Evolutionary conservation across 1,284 basidiomycete genomes (phyloP).

Genomic region (Golubevia sp.): DNA sequence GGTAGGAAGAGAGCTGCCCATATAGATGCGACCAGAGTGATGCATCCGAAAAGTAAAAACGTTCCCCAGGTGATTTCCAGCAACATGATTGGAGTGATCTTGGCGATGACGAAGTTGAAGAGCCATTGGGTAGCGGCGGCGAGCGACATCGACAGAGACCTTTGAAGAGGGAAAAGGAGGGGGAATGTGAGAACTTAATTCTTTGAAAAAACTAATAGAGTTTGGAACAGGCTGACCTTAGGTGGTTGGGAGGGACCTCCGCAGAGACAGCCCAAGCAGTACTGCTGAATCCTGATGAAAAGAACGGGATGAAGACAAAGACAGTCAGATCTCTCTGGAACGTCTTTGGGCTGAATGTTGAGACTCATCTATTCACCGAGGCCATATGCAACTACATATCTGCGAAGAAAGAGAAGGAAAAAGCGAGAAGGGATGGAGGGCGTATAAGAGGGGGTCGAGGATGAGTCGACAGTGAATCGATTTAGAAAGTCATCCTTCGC

Average conservation of each 20-base stretch:
- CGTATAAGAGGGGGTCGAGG: background rate
- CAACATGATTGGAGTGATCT: conserved; percentile 47
- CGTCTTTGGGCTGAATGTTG: too few species aligned
- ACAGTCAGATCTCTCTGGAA: too few species aligned
- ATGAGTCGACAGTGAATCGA: conserved; percentile 1
- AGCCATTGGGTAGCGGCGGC: conserved; percentile 37
- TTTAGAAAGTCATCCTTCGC: conserved; percentile 12
- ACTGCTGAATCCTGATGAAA: conserved; percentile 30
- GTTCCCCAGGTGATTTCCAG: conserved; percentile 48
- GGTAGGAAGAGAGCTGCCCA: conserved; percentile 51
- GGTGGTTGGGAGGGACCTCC: conserved; percentile 55
- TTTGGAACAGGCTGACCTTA: too few species aligned
- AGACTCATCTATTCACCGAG: too few species aligned
- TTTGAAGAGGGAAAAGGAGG: too few species aligned
- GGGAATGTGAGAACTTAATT: too few species aligned
- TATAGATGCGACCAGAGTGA: conserved; percentile 36
- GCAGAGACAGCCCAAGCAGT: conserved; percentile 38
- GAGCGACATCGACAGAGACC: conserved; percentile 44
- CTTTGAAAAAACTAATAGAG: too few species aligned
- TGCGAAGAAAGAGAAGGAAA: too few species aligned
- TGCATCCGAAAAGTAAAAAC: conserved; percentile 41
- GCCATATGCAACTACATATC: too few species aligned
- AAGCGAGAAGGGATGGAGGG: too few species aligned
- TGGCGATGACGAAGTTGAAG: conserved; percentile 53
- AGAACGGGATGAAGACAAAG: background rate